Evolutionary conservation across 129 eudicot genomes (phyloP).

Genomic region (Rutidosis leptorrhynchoides): DNA sequence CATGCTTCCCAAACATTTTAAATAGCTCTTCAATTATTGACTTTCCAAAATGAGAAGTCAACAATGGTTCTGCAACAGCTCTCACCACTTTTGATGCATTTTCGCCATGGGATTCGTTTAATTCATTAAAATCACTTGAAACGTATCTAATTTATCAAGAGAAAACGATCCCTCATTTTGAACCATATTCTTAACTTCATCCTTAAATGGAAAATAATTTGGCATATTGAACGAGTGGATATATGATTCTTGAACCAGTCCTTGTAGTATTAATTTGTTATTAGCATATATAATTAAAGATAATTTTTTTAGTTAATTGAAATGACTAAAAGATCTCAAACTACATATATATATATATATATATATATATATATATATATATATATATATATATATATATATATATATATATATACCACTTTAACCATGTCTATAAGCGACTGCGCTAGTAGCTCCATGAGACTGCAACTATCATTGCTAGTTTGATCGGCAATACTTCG

Average conservation of each 20-base stretch:
- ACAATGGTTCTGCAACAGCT: conserved; percentile 31
- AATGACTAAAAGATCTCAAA: too few relatives aligned
- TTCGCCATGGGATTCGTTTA: background rate
- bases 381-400: too few relatives aligned
- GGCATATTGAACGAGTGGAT: conserved; percentile 36
- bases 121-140: background rate
- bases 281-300: too few relatives aligned
- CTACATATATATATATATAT: too few relatives aligned
- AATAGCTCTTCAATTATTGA: conserved; percentile 27
- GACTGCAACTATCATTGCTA: background rate
- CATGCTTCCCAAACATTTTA: conserved; percentile 3
- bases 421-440: conserved; percentile 26
- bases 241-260: conserved; percentile 21
- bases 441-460: conserved; percentile 14
- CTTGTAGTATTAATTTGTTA: conserved; percentile 24
- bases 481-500: conserved; percentile 23
- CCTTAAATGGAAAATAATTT: conserved; percentile 23
- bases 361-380: too few relatives aligned
- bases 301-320: too few relatives aligned
- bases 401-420: conserved; percentile 31
- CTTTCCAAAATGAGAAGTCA: conserved; percentile 35
- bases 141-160: conserved; percentile 13
- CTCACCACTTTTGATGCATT: conserved; percentile 22
- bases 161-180: conserved; percentile 29
- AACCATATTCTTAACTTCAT: conserved; percentile 29